Evolutionary conservation across 2,329 filamentous ascomycete genomes (phyloP).

Genomic region (Atkinsonella hypoxylon): DNA sequence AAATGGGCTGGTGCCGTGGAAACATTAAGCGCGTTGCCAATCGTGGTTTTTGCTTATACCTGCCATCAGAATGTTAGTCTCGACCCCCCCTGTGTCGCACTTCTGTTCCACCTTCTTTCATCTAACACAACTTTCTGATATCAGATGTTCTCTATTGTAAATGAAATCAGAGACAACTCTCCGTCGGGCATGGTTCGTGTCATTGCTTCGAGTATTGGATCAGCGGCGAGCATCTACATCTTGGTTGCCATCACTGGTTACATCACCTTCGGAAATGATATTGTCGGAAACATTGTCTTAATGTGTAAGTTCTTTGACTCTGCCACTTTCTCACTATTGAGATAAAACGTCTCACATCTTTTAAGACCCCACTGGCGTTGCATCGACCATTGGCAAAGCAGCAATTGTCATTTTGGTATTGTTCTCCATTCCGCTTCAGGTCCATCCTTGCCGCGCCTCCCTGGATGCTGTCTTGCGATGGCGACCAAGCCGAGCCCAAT

Average conservation of each 20-base stretch:
- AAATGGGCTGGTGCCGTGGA: constrained; percentile 69
- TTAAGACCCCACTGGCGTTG: constrained; percentile 36
- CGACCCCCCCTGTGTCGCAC: constrained; percentile 14
- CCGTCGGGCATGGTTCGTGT: constrained; percentile 64
- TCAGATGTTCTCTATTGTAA: constrained; percentile 97
- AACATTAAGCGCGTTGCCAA: constrained; percentile 75
- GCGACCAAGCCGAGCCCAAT: constrained; percentile 49
- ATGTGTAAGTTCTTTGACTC: constrained; percentile 53
- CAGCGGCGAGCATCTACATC: constrained; percentile 76
- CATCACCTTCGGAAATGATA: constrained; percentile 81
- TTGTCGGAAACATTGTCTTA: constrained; percentile 84
- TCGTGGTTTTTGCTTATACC: constrained; percentile 98
- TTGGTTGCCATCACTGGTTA: constrained; percentile 93
- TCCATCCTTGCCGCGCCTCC: constrained; percentile 92
- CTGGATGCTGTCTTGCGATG: constrained; percentile 90
- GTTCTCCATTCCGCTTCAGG: constrained; percentile 90
- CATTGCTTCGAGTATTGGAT: constrained; percentile 72
- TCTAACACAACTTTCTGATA: constrained; percentile 12
- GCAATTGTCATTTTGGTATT: constrained; percentile 94
- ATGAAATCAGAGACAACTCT: constrained; percentile 81
- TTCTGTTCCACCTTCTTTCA: background rate
- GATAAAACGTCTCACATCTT: constrained; percentile 11
- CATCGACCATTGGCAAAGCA: constrained; percentile 84
- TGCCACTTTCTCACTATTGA: too few species aligned
- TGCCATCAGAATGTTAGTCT: constrained; percentile 81